Conservation (phyloP, 352 stramenopile species). For the Pythium grandisporangium region DNA sequence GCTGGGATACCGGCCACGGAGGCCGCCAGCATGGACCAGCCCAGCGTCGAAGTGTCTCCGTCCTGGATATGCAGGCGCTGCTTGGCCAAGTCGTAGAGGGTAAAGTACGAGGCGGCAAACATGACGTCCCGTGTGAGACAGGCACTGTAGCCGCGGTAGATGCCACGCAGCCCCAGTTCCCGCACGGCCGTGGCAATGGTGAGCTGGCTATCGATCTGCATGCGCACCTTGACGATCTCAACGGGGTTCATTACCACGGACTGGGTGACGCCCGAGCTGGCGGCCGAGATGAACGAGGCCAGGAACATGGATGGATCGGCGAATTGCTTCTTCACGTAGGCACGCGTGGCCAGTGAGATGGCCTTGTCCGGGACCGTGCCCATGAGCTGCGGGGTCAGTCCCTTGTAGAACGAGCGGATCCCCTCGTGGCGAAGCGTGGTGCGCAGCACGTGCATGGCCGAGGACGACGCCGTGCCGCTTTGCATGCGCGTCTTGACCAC, state of each 20-base stretch:
- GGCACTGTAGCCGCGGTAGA: constrained; percentile 69
- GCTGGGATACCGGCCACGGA: constrained; percentile 62
- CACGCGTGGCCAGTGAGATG: constrained; percentile 65
- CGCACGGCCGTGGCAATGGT: constrained; percentile 39
- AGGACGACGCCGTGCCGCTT: constrained; percentile 46
- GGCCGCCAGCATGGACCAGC: constrained; percentile 59
- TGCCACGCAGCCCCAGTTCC: constrained; percentile 45
- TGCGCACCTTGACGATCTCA: constrained; percentile 77
- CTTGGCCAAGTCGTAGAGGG: constrained; percentile 70
- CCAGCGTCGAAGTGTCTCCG: constrained; percentile 58
- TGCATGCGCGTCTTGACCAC: constrained; percentile 85
- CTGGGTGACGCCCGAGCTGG: constrained; percentile 55
- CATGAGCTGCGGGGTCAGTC: constrained; percentile 54
- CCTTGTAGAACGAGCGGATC: constrained; percentile 70
- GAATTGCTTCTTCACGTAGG: constrained; percentile 74
- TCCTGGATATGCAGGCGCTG: constrained; percentile 49
- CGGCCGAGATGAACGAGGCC: constrained; percentile 62
- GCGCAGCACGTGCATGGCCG: constrained; percentile 42
- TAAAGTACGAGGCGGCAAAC: constrained; percentile 76
- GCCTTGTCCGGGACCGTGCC: constrained; percentile 77
- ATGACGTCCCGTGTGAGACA: constrained; percentile 63
- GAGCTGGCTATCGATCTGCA: constrained; percentile 73
- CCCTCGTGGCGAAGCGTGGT: constrained; percentile 54
- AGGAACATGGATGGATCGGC: constrained; percentile 59
- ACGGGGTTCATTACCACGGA: constrained; percentile 80